Percentiles rank a stretch among this genome's conserved stretches.
These are phyloP conservation scores for Talaromyces sp. DNA, from an alignment of 2,329 filamentous ascomycete species.

Conservation along the genomic window DNA sequence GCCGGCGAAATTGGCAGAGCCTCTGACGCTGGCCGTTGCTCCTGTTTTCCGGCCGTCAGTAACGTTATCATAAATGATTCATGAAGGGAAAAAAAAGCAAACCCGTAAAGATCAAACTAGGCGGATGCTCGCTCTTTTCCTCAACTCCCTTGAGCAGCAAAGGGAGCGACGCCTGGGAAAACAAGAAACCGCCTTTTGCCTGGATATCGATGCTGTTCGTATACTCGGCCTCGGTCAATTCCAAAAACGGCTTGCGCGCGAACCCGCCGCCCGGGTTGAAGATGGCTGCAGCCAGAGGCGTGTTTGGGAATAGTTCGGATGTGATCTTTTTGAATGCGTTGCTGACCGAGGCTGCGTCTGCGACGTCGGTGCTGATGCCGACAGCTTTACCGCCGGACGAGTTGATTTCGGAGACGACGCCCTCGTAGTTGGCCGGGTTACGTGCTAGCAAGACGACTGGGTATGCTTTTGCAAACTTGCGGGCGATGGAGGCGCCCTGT, in stretches of 20 bases:
- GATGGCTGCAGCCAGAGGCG: slow-evolving; percentile 49
- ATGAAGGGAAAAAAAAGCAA: neutral
- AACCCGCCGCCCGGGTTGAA: slow-evolving; percentile 59
- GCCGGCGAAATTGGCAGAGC: slow-evolving; percentile 62
- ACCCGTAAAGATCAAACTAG: slow-evolving; percentile 72
- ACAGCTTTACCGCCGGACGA: slow-evolving; percentile 54
- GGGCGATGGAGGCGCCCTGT: slow-evolving; percentile 55
- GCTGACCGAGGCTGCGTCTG: slow-evolving; percentile 49
- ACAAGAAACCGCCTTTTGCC: slow-evolving; percentile 64
- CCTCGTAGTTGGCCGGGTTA: slow-evolving; percentile 53
- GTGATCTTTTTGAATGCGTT: slow-evolving; percentile 52
- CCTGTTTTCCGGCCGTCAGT: slow-evolving; percentile 38
- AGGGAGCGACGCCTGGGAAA: slow-evolving; percentile 68
- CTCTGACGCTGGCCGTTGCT: slow-evolving; percentile 74
- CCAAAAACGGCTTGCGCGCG: slow-evolving; percentile 57
- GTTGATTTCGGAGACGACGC: slow-evolving; percentile 58
- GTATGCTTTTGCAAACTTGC: slow-evolving; percentile 56
- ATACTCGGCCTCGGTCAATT: slow-evolving; percentile 57
- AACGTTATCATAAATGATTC: too few species aligned
- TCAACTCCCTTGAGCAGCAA: slow-evolving; percentile 58
- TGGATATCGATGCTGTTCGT: slow-evolving; percentile 46
- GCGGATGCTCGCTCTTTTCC: slow-evolving; percentile 55
- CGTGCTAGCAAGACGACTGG: slow-evolving; percentile 57
- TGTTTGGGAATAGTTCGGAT: slow-evolving; percentile 45
- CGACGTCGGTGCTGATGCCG: slow-evolving; percentile 58